A percentile compares a stretch with the other conserved stretches of the same genome.
These are phyloP conservation scores for Emmonsiellopsis sp. DNA, from an alignment of 2,329 filamentous ascomycete genomes.

Conservation along the genomic window DNA sequence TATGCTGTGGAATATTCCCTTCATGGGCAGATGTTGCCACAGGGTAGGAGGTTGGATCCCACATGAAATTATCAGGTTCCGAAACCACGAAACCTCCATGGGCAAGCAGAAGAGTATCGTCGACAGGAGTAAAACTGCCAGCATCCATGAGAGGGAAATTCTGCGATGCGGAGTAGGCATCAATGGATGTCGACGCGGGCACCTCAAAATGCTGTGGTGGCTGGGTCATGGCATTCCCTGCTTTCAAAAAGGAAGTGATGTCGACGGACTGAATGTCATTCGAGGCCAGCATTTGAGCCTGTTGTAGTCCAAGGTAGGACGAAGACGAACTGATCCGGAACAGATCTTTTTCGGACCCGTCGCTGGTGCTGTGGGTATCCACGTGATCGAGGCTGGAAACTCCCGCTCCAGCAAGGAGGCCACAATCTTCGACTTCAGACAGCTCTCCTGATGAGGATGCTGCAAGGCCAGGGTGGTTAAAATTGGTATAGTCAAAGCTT, in stretches of 20 bases:
- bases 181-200: background rate
- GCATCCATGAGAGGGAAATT: background rate
- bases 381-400: slow-evolving; percentile 2
- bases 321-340: slow-evolving; percentile 35
- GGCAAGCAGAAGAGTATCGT: background rate
- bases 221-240: background rate
- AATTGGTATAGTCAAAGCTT: slow-evolving; percentile 36
- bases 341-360: slow-evolving; percentile 32
- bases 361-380: slow-evolving; percentile 33
- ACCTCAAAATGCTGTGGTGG: background rate
- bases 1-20: slow-evolving; percentile 7
- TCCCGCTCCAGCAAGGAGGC: slow-evolving; percentile 17
- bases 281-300: slow-evolving; percentile 32
- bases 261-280: slow-evolving; percentile 33
- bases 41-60: background rate
- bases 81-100: background rate
- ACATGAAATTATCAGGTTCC: background rate
- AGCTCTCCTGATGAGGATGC: slow-evolving; percentile 42
- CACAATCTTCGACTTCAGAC: slow-evolving; percentile 40
- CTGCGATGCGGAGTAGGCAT: background rate
- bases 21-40: slow-evolving; percentile 9
- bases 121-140: background rate
- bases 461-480: slow-evolving; percentile 29
- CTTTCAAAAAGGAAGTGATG: slow-evolving; percentile 36
- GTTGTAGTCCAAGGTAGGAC: slow-evolving; percentile 33